Conservation (phyloP, 345 rosid species). For the Microcos paniculata region DNA sequence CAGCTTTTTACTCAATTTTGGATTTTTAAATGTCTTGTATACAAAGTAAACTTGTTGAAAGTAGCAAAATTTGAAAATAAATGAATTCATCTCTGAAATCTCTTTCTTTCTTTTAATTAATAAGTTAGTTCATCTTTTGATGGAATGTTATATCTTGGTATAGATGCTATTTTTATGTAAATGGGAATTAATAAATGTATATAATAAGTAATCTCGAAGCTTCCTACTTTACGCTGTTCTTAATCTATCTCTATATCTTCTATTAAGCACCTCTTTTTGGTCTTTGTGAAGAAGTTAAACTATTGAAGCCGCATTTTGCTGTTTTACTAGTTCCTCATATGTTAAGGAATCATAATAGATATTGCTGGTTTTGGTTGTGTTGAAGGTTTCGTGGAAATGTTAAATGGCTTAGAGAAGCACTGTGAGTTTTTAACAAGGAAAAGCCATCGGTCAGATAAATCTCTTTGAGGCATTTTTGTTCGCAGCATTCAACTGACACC, state of each 20-base stretch:
- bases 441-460: slow-evolving; percentile 13
- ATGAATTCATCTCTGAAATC: neutral
- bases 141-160: neutral
- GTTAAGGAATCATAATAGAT: slow-evolving; percentile 2
- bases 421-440: slow-evolving; percentile 13
- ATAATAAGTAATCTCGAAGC: neutral
- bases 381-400: slow-evolving; percentile 47
- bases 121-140: neutral
- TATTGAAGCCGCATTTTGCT: slow-evolving; percentile 5
- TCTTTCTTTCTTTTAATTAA: neutral
- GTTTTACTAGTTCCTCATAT: neutral
- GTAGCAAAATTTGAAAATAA: neutral
- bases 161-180: neutral
- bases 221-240: neutral
- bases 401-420: slow-evolving; percentile 32
- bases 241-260: neutral
- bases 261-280: neutral
- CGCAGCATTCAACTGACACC: slow-evolving; percentile 13
- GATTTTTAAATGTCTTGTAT: neutral
- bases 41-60: slow-evolving; percentile 12
- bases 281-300: neutral
- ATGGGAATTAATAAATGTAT: neutral
- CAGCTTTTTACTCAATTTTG: neutral
- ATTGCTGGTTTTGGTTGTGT: slow-evolving; percentile 18
- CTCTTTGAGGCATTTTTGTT: slow-evolving; percentile 3